These are phyloP conservation scores for Oryza glumipatula DNA, from an alignment of 176 grass and related monocot genomes.

Conservation along the genomic window DNA sequence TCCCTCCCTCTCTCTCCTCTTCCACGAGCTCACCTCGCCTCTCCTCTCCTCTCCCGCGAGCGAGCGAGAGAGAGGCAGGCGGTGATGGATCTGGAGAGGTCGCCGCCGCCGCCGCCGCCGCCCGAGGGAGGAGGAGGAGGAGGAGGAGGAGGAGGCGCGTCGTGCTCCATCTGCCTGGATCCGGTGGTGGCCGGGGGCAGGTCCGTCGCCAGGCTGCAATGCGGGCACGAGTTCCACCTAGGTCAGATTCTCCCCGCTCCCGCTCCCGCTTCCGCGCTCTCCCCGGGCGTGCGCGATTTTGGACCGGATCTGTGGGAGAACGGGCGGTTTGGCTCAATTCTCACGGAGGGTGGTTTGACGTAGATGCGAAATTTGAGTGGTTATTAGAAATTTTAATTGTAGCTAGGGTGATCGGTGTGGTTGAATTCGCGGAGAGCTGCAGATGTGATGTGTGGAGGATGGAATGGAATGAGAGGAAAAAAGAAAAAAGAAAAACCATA, in stretches of 20 bases:
- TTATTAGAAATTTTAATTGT: slow-evolving; percentile 5
- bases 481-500: neutral
- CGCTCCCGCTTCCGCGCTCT: neutral
- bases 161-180: slow-evolving; percentile 97
- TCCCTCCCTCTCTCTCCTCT: slow-evolving; percentile 13
- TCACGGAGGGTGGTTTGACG: neutral
- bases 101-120: slow-evolving; percentile 46
- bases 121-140: neutral
- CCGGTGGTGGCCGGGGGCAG: slow-evolving; percentile 55
- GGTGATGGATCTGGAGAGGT: slow-evolving; percentile 57
- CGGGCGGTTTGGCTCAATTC: neutral
- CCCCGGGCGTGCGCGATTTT: neutral
- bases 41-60: slow-evolving; percentile 15
- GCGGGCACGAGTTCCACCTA: slow-evolving; percentile 94
- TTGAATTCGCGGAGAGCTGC: slow-evolving; percentile 12
- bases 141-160: slow-evolving; percentile 22
- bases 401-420: neutral
- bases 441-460: neutral
- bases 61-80: slow-evolving; percentile 28
- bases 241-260: slow-evolving; percentile 61
- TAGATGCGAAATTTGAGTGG: neutral
- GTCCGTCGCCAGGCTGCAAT: slow-evolving; percentile 89
- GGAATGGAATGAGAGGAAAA: neutral
- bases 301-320: slow-evolving; percentile 41
- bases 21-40: neutral